phyloP scores from a whole-genome alignment of 2,329 filamentous ascomycete species.

The Tolypocladium capitatum region DNA sequence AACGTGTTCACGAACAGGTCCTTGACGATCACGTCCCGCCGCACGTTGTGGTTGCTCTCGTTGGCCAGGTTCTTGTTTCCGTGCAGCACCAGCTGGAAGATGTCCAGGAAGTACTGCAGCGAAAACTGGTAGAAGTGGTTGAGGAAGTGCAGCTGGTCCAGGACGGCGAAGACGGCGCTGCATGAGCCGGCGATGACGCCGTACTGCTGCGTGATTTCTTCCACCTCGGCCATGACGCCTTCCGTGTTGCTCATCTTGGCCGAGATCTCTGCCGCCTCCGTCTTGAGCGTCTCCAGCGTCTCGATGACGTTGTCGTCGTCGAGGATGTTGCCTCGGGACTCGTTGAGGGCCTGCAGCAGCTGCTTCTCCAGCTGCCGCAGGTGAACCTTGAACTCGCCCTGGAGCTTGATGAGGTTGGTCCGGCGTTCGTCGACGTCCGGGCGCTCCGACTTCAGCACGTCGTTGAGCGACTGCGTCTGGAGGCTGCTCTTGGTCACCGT shows the following conservation, averaged over 20 bases:
- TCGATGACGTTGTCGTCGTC: slow-evolving; percentile 98
- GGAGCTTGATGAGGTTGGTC: slow-evolving; percentile 94
- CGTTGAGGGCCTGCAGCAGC: slow-evolving; percentile 86
- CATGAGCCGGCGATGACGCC: slow-evolving; percentile 85
- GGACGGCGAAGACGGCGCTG: slow-evolving; percentile 90
- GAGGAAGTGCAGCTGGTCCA: slow-evolving; percentile 94
- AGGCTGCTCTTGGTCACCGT: slow-evolving; percentile 98
- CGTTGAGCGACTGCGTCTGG: slow-evolving; percentile 93
- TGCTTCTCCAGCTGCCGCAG: slow-evolving; percentile 90
- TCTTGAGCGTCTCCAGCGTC: slow-evolving; percentile 94
- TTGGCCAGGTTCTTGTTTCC: slow-evolving; percentile 60
- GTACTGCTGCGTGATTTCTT: slow-evolving; percentile 90
- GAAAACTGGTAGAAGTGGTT: slow-evolving; percentile 99
- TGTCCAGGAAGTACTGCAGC: slow-evolving; percentile 92
- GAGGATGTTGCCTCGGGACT: slow-evolving; percentile 92
- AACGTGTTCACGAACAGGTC: slow-evolving; percentile 87
- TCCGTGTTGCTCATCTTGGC: slow-evolving; percentile 94
- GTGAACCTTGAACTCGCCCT: slow-evolving; percentile 98
- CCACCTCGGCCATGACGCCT: slow-evolving; percentile 95
- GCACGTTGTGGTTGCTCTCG: slow-evolving; percentile 61
- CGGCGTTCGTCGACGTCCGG: slow-evolving; percentile 94
- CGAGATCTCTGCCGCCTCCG: slow-evolving; percentile 90
- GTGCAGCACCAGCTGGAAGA: slow-evolving; percentile 85
- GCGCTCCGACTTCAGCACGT: slow-evolving; percentile 92
- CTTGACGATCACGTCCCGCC: slow-evolving; percentile 80